Percentiles rank a stretch among this genome's conserved stretches.
phyloP scores from a whole-genome alignment of 441 rosid species.

The Mallotus repandus region DNA sequence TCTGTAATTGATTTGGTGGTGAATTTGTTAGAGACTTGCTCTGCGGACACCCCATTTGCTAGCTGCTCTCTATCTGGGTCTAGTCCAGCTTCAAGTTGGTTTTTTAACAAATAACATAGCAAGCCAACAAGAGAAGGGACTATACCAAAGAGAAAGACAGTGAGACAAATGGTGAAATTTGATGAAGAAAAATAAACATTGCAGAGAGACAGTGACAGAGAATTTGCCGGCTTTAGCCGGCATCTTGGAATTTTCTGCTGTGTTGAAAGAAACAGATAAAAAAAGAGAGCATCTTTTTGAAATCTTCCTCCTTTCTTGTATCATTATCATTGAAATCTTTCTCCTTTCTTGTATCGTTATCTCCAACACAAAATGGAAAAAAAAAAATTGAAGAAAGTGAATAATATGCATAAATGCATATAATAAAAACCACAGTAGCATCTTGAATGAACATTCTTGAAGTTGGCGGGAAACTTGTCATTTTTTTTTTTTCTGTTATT shows the following conservation, averaged over 20 bases:
- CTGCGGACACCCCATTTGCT: conserved; percentile 46
- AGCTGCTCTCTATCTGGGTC: neutral
- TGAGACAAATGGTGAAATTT: neutral
- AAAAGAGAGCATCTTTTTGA: neutral
- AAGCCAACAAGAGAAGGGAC: neutral
- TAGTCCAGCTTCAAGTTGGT: neutral
- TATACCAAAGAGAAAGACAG: neutral
- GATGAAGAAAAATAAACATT: neutral
- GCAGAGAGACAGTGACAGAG: neutral
- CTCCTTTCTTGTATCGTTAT: too few relatives aligned
- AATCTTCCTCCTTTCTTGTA: neutral
- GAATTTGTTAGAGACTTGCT: conserved; percentile 36
- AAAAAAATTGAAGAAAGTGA: neutral
- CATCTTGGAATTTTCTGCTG: neutral
- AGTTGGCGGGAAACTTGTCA: neutral
- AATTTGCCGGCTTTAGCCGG: conserved; percentile 26
- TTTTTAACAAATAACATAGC: conserved; percentile 1
- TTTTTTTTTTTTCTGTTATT: neutral
- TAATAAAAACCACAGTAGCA: neutral
- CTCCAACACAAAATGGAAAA: neutral
- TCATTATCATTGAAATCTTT: neutral
- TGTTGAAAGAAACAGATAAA: neutral
- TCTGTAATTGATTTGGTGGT: conserved; percentile 32
- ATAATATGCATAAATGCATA: neutral
- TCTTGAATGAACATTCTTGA: neutral